Evolutionary conservation across 306 rosid species (phyloP).

Genomic region (Oxytropis ochrocephala): DNA sequence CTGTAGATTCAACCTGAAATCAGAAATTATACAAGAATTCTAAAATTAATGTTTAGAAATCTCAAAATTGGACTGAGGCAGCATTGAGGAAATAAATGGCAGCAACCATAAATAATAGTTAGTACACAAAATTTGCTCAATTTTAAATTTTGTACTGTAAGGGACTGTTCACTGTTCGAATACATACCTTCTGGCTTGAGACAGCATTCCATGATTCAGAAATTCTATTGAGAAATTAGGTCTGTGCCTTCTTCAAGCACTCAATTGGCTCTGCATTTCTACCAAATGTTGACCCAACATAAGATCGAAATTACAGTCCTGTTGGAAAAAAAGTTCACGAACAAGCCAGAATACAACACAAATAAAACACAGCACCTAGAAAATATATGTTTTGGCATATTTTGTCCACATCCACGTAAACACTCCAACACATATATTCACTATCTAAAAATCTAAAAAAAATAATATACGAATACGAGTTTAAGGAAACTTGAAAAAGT

Average conservation of each 20-base stretch:
- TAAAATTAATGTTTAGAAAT: conserved; percentile 15
- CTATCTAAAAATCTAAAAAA: background rate
- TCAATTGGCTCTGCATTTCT: conserved; percentile 81
- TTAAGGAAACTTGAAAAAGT: background rate
- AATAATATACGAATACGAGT: background rate
- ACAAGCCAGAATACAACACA: background rate
- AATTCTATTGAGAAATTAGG: conserved; percentile 58
- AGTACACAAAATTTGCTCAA: background rate
- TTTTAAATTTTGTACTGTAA: background rate
- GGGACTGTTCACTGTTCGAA: conserved; percentile 12
- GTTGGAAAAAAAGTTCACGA: background rate
- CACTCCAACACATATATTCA: background rate
- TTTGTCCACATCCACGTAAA: background rate
- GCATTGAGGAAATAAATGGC: conserved; percentile 4
- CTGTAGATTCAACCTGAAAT: conserved; percentile 44
- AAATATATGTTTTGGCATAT: background rate
- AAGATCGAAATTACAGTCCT: conserved; percentile 12
- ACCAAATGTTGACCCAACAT: conserved; percentile 16
- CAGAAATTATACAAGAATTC: conserved; percentile 9
- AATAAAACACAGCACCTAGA: background rate
- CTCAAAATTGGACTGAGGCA: background rate
- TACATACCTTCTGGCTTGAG: conserved; percentile 39
- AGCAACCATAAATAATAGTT: background rate
- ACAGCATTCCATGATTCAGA: conserved; percentile 44
- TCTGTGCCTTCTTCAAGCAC: conserved; percentile 57